Evolutionary conservation across 495 filamentous ascomycete genomes (phyloP).

Genomic region (Podospora anserina): DNA sequence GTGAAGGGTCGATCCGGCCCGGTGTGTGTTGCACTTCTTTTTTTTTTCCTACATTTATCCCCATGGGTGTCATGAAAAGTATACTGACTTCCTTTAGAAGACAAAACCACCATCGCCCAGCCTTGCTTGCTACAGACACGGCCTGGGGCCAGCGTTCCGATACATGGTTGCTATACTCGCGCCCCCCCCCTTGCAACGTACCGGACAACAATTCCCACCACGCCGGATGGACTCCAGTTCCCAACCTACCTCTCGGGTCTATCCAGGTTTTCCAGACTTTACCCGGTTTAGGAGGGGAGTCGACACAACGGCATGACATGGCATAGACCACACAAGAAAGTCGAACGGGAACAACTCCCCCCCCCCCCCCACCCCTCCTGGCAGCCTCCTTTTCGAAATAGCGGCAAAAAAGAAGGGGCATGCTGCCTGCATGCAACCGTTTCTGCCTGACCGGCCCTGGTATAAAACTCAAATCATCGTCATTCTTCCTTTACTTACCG

Average conservation of each 20-base stretch:
- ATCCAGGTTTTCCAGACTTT: conserved; percentile 27
- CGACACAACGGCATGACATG: conserved; percentile 22
- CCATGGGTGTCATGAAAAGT: background rate
- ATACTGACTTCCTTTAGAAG: background rate
- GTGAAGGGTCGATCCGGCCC: conserved; percentile 18
- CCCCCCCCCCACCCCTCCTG: background rate
- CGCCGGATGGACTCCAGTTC: background rate
- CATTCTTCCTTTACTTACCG: conserved; percentile 14
- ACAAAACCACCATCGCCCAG: background rate
- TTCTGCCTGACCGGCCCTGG: conserved; percentile 29
- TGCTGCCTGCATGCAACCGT: conserved; percentile 25
- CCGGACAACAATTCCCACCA: background rate
- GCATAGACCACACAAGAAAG: conserved; percentile 5
- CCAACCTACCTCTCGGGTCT: background rate
- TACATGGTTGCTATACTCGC: background rate
- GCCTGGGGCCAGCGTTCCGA: background rate
- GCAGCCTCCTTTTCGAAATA: conserved; percentile 2
- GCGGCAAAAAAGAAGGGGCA: conserved; percentile 22
- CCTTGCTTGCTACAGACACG: background rate
- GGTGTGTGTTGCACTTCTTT: background rate
- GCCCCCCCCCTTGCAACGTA: background rate
- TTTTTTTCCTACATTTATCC: background rate
- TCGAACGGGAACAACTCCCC: background rate
- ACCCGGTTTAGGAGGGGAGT: conserved; percentile 20
- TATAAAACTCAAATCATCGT: conserved; percentile 22